phyloP scores from a whole-genome alignment of 148 eudicot genomes.

The Rheum nobile region DNA sequence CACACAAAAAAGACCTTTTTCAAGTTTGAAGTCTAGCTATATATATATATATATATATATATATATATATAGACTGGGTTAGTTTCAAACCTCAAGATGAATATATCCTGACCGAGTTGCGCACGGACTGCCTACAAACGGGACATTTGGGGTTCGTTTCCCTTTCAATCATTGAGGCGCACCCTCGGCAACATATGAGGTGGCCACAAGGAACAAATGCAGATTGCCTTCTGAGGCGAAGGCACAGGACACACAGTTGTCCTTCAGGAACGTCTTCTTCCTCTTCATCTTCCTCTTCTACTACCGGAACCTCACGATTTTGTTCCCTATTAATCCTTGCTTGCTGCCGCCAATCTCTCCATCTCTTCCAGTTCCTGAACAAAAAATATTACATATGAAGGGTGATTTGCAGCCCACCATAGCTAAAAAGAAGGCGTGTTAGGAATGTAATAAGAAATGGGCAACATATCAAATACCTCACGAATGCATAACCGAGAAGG shows the following conservation, averaged over 20 bases:
- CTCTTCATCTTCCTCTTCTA: conserved; percentile 32
- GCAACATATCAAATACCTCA: not conserved
- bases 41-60: too few species aligned
- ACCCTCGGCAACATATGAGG: conserved; percentile 67
- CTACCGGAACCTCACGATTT: not conserved
- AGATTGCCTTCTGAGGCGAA: conserved; percentile 51
- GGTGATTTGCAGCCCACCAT: too few species aligned
- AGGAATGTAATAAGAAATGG: not conserved
- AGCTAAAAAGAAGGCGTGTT: too few species aligned
- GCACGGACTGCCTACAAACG: conserved; percentile 61
- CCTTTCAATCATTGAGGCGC: not conserved
- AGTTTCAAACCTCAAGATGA: conserved; percentile 10
- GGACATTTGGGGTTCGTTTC: conserved; percentile 69
- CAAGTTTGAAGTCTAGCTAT: not conserved
- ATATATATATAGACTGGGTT: too few species aligned
- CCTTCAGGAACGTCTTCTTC: conserved; percentile 54
- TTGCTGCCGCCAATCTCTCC: not conserved
- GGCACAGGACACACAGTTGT: conserved; percentile 55
- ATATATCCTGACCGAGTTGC: conserved; percentile 56
- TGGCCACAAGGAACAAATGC: conserved; percentile 98
- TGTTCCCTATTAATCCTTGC: not conserved
- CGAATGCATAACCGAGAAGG: conserved; percentile 24
- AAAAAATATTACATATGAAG: conserved; percentile 24
- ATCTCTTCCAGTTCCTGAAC: not conserved
- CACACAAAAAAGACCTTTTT: not conserved